Conservation (phyloP, 768 basidiomycete species). For the Tulasnella sp. region DNA sequence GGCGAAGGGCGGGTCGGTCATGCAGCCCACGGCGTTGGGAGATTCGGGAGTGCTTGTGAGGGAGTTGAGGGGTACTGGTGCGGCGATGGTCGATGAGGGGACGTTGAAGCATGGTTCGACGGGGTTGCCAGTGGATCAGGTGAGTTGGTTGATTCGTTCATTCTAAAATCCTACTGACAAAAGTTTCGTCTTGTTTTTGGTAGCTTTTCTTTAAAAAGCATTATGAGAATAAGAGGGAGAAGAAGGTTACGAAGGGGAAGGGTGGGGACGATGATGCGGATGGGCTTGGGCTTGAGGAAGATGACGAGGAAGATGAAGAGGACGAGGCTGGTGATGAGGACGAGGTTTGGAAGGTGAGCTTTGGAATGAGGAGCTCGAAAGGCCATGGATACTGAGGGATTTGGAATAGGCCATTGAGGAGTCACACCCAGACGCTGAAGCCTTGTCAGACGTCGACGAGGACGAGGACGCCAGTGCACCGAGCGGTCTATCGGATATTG, state of each 20-base stretch:
- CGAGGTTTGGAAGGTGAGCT: constrained; percentile 78
- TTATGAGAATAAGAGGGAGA: constrained; percentile 44
- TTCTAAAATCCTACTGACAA: background rate
- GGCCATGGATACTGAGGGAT: background rate
- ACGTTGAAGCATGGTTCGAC: constrained; percentile 56
- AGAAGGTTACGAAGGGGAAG: constrained; percentile 22
- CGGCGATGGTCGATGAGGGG: constrained; percentile 54
- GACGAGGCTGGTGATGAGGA: constrained; percentile 39
- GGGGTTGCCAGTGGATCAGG: constrained; percentile 77
- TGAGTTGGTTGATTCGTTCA: constrained; percentile 23
- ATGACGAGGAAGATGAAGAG: constrained; percentile 37
- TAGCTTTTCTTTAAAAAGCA: constrained; percentile 87
- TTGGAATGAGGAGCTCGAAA: background rate
- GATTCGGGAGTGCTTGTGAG: constrained; percentile 41
- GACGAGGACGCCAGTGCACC: constrained; percentile 26
- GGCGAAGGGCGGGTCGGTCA: constrained; percentile 71
- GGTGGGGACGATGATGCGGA: constrained; percentile 18
- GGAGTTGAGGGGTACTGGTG: constrained; percentile 53
- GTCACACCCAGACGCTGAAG: constrained; percentile 43
- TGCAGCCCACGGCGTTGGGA: constrained; percentile 82
- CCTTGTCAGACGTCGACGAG: constrained; percentile 30
- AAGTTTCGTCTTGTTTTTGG: background rate
- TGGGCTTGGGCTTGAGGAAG: constrained; percentile 13
- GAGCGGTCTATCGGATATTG: background rate
- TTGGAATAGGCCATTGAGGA: constrained; percentile 67